Base-by-base conservation (phyloP, 257 asterid species). In the Rauvolfia tetraphylla region DNA sequence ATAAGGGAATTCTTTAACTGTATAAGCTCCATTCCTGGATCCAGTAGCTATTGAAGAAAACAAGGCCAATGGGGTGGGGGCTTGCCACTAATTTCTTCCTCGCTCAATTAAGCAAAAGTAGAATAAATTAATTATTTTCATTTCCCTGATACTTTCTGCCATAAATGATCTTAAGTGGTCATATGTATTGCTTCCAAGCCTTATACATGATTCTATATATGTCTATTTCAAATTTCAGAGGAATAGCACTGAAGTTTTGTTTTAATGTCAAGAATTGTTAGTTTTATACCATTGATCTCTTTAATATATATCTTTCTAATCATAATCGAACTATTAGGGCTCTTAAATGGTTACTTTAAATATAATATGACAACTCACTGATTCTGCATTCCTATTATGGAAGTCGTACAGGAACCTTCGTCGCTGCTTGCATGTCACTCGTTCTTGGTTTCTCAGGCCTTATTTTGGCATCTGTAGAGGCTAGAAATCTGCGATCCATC, bases 361-460 rank as follows among this genome's bases (percentile, higher is more conserved):
- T 49, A 44, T 11, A 11, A 44, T 46, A 51, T 15, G 29, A 34
- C 23, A 59, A 34, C 20, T 78, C 31, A 71, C 75, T 75, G 70
- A 74, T 56, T 36, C 53, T 80, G 78, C 80, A 48, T 79, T 73
- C 5, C 5, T 68, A 18, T 58, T 75, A 53, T 85, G 76, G 79
- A 81, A 95, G 98, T 83, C 97, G 93, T 56, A 86, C 91, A 79
- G 96, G 96, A 68, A 86, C 93, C 27, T 88, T 82, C 68, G 14
- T 84, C 56, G 77, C 90, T 59, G 91, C 97, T 49, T 88, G 88
- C 83, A n/a, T 85, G 78, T 82, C 86, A 53, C 98, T 95, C 71
- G 85, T 87, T 72, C 82, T 92, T 57, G 98, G 98, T 63, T 82
- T 95, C 66, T 20, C 62, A 44, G 98, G 98, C 67, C 90, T 95